A percentile compares a stretch with the other conserved stretches of the same genome.
phyloP scores from a whole-genome alignment of 345 rosid genomes.

The Gossypium raimondii region DNA sequence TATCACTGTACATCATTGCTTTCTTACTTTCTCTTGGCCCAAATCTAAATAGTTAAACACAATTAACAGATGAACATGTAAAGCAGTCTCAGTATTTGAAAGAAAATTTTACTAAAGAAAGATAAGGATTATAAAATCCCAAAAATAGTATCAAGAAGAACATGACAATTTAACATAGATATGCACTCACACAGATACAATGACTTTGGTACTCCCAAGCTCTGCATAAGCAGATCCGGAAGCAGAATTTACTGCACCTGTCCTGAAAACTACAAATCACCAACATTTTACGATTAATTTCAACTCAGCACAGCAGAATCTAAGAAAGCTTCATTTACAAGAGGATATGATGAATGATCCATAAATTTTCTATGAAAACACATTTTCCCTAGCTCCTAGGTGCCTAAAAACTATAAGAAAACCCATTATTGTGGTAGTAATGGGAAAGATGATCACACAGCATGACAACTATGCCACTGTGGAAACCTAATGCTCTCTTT shows the following conservation, averaged over 20 bases:
- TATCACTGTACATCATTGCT: conserved; percentile 83
- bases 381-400: not conserved
- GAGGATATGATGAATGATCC: not conserved
- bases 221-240: conserved; percentile 97
- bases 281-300: not conserved
- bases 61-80: not conserved
- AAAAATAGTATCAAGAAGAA: conserved; percentile 4
- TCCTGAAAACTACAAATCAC: conserved; percentile 60
- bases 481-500: not conserved
- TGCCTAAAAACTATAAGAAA: not conserved
- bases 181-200: conserved; percentile 88
- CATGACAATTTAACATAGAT: not conserved
- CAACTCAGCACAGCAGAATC: not conserved
- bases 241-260: conserved; percentile 82
- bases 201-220: conserved; percentile 90
- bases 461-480: not conserved
- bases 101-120: not conserved
- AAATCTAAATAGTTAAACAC: conserved; percentile 44
- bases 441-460: not conserved
- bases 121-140: not conserved
- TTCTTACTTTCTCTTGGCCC: conserved; percentile 99
- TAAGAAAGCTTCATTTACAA: not conserved
- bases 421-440: not conserved
- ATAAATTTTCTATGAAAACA: not conserved
- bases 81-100: not conserved